Evolutionary conservation across 1,284 basidiomycete species (phyloP), one percentile per base, ranked within the genome.

Genomic region (Sporisorium exsertum): DNA sequence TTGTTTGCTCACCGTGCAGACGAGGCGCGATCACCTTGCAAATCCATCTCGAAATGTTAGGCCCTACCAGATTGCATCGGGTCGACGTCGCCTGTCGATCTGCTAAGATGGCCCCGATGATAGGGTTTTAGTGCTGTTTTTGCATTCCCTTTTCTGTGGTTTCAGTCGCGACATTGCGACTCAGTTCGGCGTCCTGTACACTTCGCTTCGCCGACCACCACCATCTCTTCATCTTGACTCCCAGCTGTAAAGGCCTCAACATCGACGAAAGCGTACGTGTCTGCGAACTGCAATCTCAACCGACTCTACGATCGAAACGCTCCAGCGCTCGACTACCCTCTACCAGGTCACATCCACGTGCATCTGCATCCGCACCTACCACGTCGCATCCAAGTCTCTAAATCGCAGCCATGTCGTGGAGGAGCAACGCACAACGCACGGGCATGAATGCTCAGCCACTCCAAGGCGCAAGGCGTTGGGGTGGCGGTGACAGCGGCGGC

Each of bases 381-480:
- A 15, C 35, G 10, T 35, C 6, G 13, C 35, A 35, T 9, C 35
- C 8, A 5, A 32, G 8, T 15, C 35, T 35, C 35, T 35, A 15
- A 15, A 29, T 16, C 29, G 24, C 37, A 52, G 52, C 8, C 53
- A 84, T 84, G 81, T 84, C 83, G 33, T 84, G 83, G 83, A 78
- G 82, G 49, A 84, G 64, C 70, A 79, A 79, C 46, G 73, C 81
- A 7, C 83, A 85, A 55, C 60, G 70, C 5, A 84, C 84, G 20
- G 84, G 84, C 64, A 81, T 83, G 77, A 85, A 85, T 55, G 83
- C 79, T 7, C 74, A 78, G 62, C 83, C 83, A 4, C 73, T 85
- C 9, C 77, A 77, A 26, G 68, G 69, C 20, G 58, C 72, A 16
- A 75, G 81, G 20, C 67, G 83, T 20, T 83, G 81, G 81, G 81